Conservation (phyloP, 805 yeast genomes). For the Monosporozyma aerobia region DNA sequence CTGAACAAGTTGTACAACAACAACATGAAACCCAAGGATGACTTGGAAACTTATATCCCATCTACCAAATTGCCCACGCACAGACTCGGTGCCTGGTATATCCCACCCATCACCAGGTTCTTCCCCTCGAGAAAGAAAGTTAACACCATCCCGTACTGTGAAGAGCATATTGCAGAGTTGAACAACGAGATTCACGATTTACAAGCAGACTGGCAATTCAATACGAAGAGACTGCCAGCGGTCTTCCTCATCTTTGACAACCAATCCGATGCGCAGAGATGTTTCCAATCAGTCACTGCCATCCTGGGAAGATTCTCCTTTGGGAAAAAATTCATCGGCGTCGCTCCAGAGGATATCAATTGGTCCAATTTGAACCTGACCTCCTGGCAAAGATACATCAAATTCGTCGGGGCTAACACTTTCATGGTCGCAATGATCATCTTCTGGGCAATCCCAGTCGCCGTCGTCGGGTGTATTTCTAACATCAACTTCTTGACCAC, state of each 20-base stretch:
- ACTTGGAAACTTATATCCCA: constrained; percentile 51
- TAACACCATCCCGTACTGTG: constrained; percentile 67
- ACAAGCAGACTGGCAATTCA: constrained; percentile 46
- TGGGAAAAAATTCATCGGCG: constrained; percentile 45
- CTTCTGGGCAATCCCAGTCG: constrained; percentile 95
- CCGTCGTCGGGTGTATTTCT: constrained; percentile 92
- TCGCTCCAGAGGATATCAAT: constrained; percentile 71
- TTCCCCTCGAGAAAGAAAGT: constrained; percentile 71
- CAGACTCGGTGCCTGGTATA: constrained; percentile 41
- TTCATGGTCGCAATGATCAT: constrained; percentile 60
- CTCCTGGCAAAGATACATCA: constrained; percentile 46
- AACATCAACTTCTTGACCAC: constrained; percentile 68
- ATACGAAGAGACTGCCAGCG: constrained; percentile 45
- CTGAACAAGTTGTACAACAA: constrained; percentile 25
- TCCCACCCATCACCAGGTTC: constrained; percentile 19
- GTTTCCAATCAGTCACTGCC: constrained; percentile 71
- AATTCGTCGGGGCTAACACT: constrained; percentile 50
- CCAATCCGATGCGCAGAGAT: constrained; percentile 81
- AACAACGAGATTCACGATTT: constrained; percentile 51
- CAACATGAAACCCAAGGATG: constrained; percentile 46
- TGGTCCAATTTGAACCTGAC: constrained; percentile 70
- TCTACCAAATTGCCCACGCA: constrained; percentile 79
- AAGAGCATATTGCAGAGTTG: constrained; percentile 56
- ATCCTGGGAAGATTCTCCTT: constrained; percentile 36
- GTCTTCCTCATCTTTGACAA: constrained; percentile 75